A percentile compares a stretch with the other conserved stretches of the same genome.
These are phyloP conservation scores for Tephrocybe rancida DNA, from an alignment of 768 basidiomycete species.

Conservation along the genomic window DNA sequence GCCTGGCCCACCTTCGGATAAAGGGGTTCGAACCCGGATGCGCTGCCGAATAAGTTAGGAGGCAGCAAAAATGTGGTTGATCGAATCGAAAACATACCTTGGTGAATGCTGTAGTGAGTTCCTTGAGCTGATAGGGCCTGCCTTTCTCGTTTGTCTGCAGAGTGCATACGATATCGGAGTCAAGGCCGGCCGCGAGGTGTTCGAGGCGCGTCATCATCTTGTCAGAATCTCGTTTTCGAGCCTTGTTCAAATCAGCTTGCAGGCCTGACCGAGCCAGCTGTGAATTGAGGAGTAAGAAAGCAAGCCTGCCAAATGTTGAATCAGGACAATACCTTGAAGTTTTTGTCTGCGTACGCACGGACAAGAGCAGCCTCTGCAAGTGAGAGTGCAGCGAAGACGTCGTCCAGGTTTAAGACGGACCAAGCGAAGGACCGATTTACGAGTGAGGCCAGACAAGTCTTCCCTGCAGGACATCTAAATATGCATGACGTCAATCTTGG, in stretches of 20 bases:
- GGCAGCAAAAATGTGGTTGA: background rate
- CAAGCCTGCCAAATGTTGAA: background rate
- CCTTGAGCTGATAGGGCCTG: constrained; percentile 13
- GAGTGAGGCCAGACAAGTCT: constrained; percentile 10
- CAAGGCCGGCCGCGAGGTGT: background rate
- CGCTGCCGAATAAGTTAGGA: constrained; percentile 6
- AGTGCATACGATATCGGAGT: constrained; percentile 7
- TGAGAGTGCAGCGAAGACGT: background rate
- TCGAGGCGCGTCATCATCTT: constrained; percentile 6
- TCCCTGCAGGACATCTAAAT: constrained; percentile 9
- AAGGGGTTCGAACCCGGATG: constrained; percentile 3
- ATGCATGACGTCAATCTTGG: constrained; percentile 13
- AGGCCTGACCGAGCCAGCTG: constrained; percentile 12
- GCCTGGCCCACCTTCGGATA: background rate
- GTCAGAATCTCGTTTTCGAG: constrained; percentile 12
- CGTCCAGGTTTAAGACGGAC: constrained; percentile 12
- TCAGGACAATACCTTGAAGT: constrained; percentile 10
- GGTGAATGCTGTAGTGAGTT: constrained; percentile 18
- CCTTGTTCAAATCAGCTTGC: constrained; percentile 10
- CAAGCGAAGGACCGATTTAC: constrained; percentile 13
- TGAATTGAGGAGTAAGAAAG: background rate
- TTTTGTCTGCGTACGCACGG: constrained; percentile 7
- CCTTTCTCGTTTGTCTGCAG: constrained; percentile 11
- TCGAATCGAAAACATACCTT: constrained; percentile 5
- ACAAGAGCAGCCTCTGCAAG: constrained; percentile 4